Evolutionary conservation across 768 basidiomycete genomes (phyloP).

Genomic region (Termitomyces sp.): DNA sequence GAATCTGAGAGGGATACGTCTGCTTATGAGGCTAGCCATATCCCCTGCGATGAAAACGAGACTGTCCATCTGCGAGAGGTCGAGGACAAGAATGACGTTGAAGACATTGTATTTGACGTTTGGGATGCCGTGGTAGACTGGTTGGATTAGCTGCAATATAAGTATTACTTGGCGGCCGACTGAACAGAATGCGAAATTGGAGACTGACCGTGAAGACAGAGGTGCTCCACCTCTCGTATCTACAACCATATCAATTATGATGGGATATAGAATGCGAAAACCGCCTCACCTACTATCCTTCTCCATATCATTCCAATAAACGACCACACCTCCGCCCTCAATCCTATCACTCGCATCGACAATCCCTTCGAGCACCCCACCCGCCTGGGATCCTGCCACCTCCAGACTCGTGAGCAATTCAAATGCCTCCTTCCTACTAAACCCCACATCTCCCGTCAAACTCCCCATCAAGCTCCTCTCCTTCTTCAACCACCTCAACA

Average conservation of each 20-base stretch:
- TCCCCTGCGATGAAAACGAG: slow-evolving; percentile 59
- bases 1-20: slow-evolving; percentile 75
- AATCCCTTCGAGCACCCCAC: slow-evolving; percentile 57
- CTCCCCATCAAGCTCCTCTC: slow-evolving; percentile 61
- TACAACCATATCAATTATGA: slow-evolving; percentile 13
- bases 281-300: slow-evolving; percentile 61
- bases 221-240: slow-evolving; percentile 47
- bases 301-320: slow-evolving; percentile 92
- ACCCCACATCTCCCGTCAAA: slow-evolving; percentile 51
- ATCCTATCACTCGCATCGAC: slow-evolving; percentile 85
- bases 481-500: slow-evolving; percentile 66
- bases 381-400: slow-evolving; percentile 47
- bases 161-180: not conserved
- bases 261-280: not conserved
- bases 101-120: slow-evolving; percentile 71
- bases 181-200: not conserved
- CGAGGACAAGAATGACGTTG: slow-evolving; percentile 78
- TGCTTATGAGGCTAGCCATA: slow-evolving; percentile 64
- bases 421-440: slow-evolving; percentile 62
- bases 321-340: slow-evolving; percentile 69
- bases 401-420: slow-evolving; percentile 63
- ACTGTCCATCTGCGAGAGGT: slow-evolving; percentile 60
- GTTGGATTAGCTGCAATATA: slow-evolving; percentile 58
- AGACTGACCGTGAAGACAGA: slow-evolving; percentile 44
- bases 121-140: slow-evolving; percentile 75